Base-by-base conservation (phyloP, 225 moss, liverwort and hornwort species). In the Marchantia paleacea region DNA sequence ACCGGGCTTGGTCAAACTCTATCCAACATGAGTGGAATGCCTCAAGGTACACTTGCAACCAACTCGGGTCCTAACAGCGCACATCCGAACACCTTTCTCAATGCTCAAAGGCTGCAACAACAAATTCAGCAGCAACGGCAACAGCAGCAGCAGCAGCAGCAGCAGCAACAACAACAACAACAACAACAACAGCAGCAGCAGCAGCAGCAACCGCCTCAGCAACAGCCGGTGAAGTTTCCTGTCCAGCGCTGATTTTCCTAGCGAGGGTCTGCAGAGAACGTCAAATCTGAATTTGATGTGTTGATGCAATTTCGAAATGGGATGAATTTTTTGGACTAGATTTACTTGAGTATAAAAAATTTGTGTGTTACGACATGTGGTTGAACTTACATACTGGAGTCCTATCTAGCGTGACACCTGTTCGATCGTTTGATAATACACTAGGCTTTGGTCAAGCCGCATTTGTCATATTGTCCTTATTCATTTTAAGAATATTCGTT, bases 1-100 rank as follows among this genome's bases (percentile, higher is more conserved):
- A 48, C 70, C 28, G 69, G 92, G 79, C 89, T 96, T 75, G 90
- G 89, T 73, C 77, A 88, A 81, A 86, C 47, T 69, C 73, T 83
- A 49, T 78, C 87, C 28, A 76, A 29, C 54, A 75, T 88, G 55
- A 55, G 73, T 66, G 88, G 82, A 55, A 75, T 85, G 86, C 86
- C 80, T 85, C 89, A 77, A 85, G 90, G 75, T 84, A 86, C 74
- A 66, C 86, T 79, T 84, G 80, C 24, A 77, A 78, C 83, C 79
- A 90, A 58, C 85, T 78, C 69, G 82, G 88, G 81, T 50, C 80
- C 80, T 64, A 81, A 76, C 80, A 55, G 76, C 20, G 12, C 77
- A 78, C 81, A 90, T 86, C 26, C 87, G 84, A 81, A 88, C 39
- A 5, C 89, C 88, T 65, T 92, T 83, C 75, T 94, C 79, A 83